A percentile compares a stretch with the other conserved stretches of the same genome.
These are phyloP conservation scores for Aurantiochytrium sp. DNA, from an alignment of 108 stramenopile species.

Conservation along the genomic window DNA sequence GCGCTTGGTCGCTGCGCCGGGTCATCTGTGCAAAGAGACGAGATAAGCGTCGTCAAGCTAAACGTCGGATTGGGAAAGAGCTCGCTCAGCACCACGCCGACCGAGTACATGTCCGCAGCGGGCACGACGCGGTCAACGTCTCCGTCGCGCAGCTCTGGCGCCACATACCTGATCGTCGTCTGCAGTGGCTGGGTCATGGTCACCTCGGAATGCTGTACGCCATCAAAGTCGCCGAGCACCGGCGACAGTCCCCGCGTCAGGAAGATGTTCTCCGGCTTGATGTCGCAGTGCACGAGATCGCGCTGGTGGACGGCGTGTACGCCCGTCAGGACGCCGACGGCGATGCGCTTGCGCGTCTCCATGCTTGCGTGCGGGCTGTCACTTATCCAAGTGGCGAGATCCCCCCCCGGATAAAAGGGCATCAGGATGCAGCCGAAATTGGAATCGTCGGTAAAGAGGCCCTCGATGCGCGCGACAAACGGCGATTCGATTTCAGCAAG, in stretches of 20 bases:
- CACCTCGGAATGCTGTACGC: not conserved
- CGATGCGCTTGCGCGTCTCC: slow-evolving; percentile 31
- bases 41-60: too few species aligned
- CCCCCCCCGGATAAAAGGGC: not conserved
- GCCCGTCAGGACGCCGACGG: slow-evolving; percentile 55
- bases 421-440: not conserved
- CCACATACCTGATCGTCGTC: not conserved
- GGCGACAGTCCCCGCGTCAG: not conserved
- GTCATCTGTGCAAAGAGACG: too few species aligned
- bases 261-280: slow-evolving; percentile 40
- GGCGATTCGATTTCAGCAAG: not conserved
- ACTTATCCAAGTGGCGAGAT: not conserved
- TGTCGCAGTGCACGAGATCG: slow-evolving; percentile 35
- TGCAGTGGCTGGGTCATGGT: not conserved
- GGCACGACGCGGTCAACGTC: not conserved
- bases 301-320: slow-evolving; percentile 47
- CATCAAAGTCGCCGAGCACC: not conserved
- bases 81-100: not conserved
- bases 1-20: not conserved
- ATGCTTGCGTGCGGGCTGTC: not conserved
- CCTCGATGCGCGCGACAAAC: not conserved
- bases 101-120: not conserved
- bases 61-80: not conserved
- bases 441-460: not conserved
- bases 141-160: not conserved